Conservation (phyloP, 2,329 filamentous ascomycete genomes). For the Whalleya microplaca region DNA sequence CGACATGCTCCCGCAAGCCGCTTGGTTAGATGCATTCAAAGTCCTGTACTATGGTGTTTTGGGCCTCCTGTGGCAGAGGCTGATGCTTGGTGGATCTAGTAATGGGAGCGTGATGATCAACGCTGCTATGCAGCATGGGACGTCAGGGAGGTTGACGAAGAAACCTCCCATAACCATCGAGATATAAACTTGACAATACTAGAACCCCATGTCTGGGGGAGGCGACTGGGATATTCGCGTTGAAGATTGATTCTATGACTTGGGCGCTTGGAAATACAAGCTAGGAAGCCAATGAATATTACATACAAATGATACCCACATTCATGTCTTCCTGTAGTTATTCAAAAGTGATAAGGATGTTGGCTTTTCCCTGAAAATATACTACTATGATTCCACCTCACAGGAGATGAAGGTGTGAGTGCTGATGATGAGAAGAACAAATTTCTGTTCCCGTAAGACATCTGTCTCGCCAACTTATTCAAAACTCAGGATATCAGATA, state of each 20-base stretch:
- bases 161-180: constrained; percentile 36
- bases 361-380: no score
- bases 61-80: constrained; percentile 58
- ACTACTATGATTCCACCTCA: no score
- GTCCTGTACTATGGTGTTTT: constrained; percentile 51
- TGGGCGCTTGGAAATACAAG: neutral
- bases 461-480: no score
- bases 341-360: no score
- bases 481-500: no score
- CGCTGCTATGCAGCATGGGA: constrained; percentile 59
- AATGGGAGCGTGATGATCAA: constrained; percentile 59
- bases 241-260: neutral
- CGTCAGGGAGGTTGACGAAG: constrained; percentile 52
- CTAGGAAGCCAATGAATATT: neutral
- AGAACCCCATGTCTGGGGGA: neutral
- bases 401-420: no score
- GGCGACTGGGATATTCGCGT: neutral
- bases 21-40: constrained; percentile 51
- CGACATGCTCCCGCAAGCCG: constrained; percentile 50
- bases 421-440: no score
- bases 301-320: neutral
- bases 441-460: no score
- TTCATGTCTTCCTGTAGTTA: neutral
- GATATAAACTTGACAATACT: constrained; percentile 20
- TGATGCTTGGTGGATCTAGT: constrained; percentile 57